phyloP scores from a whole-genome alignment of 768 basidiomycete genomes.

The Myochromella boudieri region DNA sequence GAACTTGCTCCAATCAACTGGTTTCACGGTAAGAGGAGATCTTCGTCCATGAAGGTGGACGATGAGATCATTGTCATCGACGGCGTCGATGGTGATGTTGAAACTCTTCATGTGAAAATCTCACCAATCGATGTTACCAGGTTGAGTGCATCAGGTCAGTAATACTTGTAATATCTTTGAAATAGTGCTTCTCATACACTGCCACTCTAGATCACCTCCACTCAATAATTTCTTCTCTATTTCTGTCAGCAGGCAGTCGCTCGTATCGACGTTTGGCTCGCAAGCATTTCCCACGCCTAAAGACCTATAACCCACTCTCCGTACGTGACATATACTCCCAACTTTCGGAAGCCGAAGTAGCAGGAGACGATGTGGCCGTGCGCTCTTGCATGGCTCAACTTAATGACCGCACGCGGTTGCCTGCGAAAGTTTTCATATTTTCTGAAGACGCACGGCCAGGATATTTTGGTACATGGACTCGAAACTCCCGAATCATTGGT shows the following conservation, averaged over 20 bases:
- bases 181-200: constrained; percentile 4
- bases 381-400: constrained; percentile 64
- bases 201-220: constrained; percentile 35
- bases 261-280: constrained; percentile 17
- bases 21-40: constrained; percentile 40
- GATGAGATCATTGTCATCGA: constrained; percentile 64
- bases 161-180: background rate
- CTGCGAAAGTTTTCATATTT: constrained; percentile 84
- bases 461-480: constrained; percentile 94
- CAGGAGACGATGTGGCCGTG: constrained; percentile 68
- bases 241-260: constrained; percentile 28
- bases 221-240: constrained; percentile 32
- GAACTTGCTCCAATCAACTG: constrained; percentile 72
- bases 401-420: constrained; percentile 57
- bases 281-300: constrained; percentile 26
- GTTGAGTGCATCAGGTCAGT: constrained; percentile 43
- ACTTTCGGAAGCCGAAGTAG: constrained; percentile 76
- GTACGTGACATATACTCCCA: constrained; percentile 52
- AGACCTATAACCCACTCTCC: constrained; percentile 35
- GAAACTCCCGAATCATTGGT: constrained; percentile 72
- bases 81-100: constrained; percentile 22
- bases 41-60: constrained; percentile 17
- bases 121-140: constrained; percentile 24
- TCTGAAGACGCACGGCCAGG: constrained; percentile 84
- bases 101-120: constrained; percentile 23